Percentiles rank a stretch among this genome's conserved stretches.
These are phyloP conservation scores for Clavispora asparagi DNA, from an alignment of 805 yeast genomes.

Conservation along the genomic window DNA sequence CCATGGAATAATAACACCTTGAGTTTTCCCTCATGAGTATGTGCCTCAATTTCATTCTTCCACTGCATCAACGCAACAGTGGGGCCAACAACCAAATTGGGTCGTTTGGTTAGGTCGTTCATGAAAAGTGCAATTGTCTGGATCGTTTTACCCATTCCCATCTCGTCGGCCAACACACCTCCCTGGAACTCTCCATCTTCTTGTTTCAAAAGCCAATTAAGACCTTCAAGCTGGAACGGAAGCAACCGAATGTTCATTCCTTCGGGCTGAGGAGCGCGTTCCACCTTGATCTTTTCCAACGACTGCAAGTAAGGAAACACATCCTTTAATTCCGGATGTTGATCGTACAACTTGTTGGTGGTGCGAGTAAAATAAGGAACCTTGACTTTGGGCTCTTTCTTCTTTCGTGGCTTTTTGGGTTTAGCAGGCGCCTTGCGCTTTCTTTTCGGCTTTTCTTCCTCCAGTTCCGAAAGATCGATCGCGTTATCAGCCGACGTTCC, in stretches of 20 bases:
- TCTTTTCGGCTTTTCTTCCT: conserved; percentile 13
- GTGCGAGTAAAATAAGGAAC: conserved; percentile 65
- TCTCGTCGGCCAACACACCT: conserved; percentile 95
- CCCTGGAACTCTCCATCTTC: conserved; percentile 78
- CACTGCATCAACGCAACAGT: conserved; percentile 99
- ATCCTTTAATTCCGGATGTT: conserved; percentile 73
- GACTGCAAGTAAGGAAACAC: conserved; percentile 63
- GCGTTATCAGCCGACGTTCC: conserved; percentile 22
- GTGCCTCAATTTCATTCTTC: conserved; percentile 86
- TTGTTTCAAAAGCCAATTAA: conserved; percentile 82
- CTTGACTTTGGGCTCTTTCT: conserved; percentile 47
- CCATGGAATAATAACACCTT: conserved; percentile 81
- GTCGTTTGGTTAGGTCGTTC: conserved; percentile 59
- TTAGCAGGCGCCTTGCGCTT: conserved; percentile 18
- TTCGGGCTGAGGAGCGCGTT: conserved; percentile 66
- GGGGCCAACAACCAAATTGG: conserved; percentile 91
- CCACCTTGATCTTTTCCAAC: conserved; percentile 42
- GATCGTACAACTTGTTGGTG: conserved; percentile 60
- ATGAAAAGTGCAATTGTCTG: conserved; percentile 89
- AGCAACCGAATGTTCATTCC: conserved; percentile 69
- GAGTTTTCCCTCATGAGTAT: conserved; percentile 62
- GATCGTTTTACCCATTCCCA: conserved; percentile 99
- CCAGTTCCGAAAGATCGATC: conserved; percentile 24
- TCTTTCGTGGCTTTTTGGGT: conserved; percentile 19
- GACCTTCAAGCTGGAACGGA: conserved; percentile 92